Evolutionary conservation across 371 early-diverging fungal species (phyloP).

Genomic region (Mortierella sp.): DNA sequence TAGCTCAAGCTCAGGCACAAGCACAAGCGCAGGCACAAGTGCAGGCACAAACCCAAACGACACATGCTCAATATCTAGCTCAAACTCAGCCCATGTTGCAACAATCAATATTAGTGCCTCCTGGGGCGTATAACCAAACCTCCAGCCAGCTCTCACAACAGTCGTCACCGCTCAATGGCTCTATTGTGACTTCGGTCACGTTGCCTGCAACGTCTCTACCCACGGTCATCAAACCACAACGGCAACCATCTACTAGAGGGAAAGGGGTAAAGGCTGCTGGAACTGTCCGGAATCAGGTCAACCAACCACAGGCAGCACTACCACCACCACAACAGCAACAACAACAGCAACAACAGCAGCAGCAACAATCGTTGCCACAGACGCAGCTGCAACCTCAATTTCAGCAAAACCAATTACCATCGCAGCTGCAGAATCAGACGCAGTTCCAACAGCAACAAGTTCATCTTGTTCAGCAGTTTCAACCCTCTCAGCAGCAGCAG

Average conservation of each 20-base stretch:
- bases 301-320: no score
- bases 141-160: constrained; percentile 23
- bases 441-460: constrained; percentile 1
- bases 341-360: not conserved
- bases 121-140: constrained; percentile 9
- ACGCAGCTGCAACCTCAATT: constrained; percentile 1
- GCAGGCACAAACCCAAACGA: constrained; percentile 16
- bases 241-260: constrained; percentile 6
- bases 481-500: constrained; percentile 9
- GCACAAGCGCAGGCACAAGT: constrained; percentile 25
- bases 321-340: not conserved
- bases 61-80: constrained; percentile 21
- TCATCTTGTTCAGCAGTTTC: constrained; percentile 35
- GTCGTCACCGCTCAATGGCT: not conserved
- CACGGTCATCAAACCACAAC: constrained; percentile 6
- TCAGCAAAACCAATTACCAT: not conserved
- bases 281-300: not conserved
- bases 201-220: constrained; percentile 4
- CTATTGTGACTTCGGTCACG: not conserved
- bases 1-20: constrained; percentile 1
- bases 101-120: constrained; percentile 7
- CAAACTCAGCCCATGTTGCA: constrained; percentile 41
- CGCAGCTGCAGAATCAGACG: constrained; percentile 9
- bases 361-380: constrained; percentile 11
- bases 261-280: constrained; percentile 7